A percentile compares a stretch with the other conserved stretches of the same genome.
Conservation (phyloP, 495 filamentous ascomycete species). For the Lophiotrema nucula region DNA sequence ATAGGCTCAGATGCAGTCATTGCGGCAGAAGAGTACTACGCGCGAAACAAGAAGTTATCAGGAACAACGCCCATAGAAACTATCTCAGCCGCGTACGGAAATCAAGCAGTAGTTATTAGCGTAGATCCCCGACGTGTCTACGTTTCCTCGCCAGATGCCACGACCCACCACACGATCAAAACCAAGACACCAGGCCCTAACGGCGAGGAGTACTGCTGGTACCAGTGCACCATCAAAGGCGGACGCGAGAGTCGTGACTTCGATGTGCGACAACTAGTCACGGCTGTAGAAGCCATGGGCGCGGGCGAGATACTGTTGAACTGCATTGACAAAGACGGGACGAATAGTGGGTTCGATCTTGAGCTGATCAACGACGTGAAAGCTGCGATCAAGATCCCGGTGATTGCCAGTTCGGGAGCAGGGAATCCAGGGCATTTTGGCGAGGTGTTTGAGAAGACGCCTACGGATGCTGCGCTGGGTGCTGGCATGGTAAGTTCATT, state of each 20-base stretch:
- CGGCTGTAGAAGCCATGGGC: conserved; percentile 94
- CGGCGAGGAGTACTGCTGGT: conserved; percentile 89
- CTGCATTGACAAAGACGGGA: conserved; percentile 96
- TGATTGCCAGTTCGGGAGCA: conserved; percentile 93
- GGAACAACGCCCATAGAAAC: conserved; percentile 90
- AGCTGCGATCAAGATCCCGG: conserved; percentile 76
- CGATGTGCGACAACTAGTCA: conserved; percentile 81
- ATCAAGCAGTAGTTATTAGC: conserved; percentile 94
- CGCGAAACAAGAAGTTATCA: conserved; percentile 60
- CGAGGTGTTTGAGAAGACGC: conserved; percentile 83
- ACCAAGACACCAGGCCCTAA: conserved; percentile 68
- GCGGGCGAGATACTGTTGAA: conserved; percentile 92
- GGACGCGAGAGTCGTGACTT: conserved; percentile 87
- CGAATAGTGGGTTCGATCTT: conserved; percentile 90
- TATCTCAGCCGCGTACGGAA: conserved; percentile 90
- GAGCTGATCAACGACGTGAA: conserved; percentile 91
- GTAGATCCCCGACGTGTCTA: conserved; percentile 92
- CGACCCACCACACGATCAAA: conserved; percentile 72
- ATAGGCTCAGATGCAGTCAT: conserved; percentile 93
- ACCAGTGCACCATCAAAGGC: conserved; percentile 95
- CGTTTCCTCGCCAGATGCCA: conserved; percentile 68
- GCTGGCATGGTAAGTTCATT: conserved; percentile 78
- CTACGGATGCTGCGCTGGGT: conserved; percentile 87
- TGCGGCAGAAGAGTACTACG: conserved; percentile 86
- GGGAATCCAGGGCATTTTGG: conserved; percentile 86